Conservation (phyloP, 2,329 filamentous ascomycete genomes). For the Pseudopithomyces chartarum region DNA sequence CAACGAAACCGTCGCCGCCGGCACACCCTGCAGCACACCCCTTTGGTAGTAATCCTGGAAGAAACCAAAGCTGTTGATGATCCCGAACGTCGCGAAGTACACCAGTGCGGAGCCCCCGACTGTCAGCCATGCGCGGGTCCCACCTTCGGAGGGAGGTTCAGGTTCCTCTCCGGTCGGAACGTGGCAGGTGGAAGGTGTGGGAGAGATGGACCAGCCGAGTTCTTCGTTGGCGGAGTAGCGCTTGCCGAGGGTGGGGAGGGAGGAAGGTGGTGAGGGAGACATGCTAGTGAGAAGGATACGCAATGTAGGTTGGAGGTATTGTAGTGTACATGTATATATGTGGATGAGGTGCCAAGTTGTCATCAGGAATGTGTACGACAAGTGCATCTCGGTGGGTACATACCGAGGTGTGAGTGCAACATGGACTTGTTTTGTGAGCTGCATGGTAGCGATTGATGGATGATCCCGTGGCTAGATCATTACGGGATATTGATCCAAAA, state of each 20-base stretch:
- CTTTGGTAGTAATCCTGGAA: slow-evolving; percentile 52
- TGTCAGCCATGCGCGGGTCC: slow-evolving; percentile 35
- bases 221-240: not conserved
- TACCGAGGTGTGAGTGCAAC: slow-evolving; percentile 2
- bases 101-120: slow-evolving; percentile 43
- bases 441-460: not conserved
- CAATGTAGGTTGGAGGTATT: too few relatives aligned
- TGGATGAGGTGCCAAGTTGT: not conserved
- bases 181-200: not conserved
- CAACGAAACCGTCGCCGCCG: slow-evolving; percentile 48
- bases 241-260: not conserved
- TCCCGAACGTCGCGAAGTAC: slow-evolving; percentile 48
- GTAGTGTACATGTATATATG: not conserved
- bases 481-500: not conserved
- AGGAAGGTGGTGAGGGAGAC: not conserved
- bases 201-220: not conserved
- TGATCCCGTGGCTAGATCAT: not conserved
- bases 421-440: not conserved
- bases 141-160: too few relatives aligned
- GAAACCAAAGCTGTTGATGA: slow-evolving; percentile 52
- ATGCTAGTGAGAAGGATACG: not conserved
- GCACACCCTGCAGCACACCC: slow-evolving; percentile 38
- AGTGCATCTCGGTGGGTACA: not conserved
- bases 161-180: not conserved
- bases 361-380: slow-evolving; percentile 3